phyloP scores from a whole-genome alignment of 441 rosid genomes.

The Syzygium malaccense region DNA sequence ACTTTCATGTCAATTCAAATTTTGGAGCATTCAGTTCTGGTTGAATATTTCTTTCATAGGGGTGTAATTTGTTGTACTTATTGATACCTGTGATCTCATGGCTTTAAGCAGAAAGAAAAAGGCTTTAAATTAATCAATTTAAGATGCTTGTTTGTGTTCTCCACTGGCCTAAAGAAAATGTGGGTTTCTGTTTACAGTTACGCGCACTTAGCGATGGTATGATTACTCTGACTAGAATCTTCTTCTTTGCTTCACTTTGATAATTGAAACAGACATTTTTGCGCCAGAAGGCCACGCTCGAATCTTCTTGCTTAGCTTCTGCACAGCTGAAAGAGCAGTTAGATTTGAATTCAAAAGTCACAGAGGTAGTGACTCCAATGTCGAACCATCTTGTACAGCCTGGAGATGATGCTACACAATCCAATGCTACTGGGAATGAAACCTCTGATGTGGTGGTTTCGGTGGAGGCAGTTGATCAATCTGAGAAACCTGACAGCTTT shows the following conservation, averaged over 20 bases:
- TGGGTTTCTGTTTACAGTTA: background rate
- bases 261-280: slow-evolving; percentile 61
- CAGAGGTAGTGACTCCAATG: slow-evolving; percentile 6
- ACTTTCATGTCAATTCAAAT: background rate
- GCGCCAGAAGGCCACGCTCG: slow-evolving; percentile 87
- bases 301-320: slow-evolving; percentile 37
- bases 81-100: background rate
- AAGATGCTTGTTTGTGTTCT: background rate
- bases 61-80: background rate
- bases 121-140: background rate
- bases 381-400: background rate
- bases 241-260: slow-evolving; percentile 1
- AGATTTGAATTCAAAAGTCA: slow-evolving; percentile 10
- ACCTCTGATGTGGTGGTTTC: slow-evolving; percentile 18
- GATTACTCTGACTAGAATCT: slow-evolving; percentile 3
- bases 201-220: background rate
- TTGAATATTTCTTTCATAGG: background rate
- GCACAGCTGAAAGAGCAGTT: slow-evolving; percentile 33
- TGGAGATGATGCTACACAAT: background rate
- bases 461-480: slow-evolving; percentile 7
- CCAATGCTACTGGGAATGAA: slow-evolving; percentile 11
- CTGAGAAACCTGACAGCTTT: background rate
- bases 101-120: background rate
- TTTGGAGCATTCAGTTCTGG: background rate
- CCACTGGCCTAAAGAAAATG: background rate